Evolutionary conservation across 805 yeast genomes (phyloP), one percentile per base, ranked within the genome.

Genomic region (Ogataea degrootiae): DNA sequence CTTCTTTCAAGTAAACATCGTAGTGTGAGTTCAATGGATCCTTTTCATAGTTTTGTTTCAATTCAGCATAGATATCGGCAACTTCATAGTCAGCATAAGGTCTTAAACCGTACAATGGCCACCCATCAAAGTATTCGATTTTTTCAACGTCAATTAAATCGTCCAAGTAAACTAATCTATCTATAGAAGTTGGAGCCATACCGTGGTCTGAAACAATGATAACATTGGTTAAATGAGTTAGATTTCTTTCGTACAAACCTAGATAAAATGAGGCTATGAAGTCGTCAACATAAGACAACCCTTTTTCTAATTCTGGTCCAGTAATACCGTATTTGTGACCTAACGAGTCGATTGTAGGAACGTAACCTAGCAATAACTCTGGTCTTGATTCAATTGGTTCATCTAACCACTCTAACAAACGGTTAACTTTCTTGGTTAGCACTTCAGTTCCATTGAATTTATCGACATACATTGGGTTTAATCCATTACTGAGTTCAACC

Each of bases 141-240:
- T 73, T 70, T 2, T 63, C 57, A 50, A 76, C 50, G 56, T 80
- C 81, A 11, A 88, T 66, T 16, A 87, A 51, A 53, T 89, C 94
- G 62, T 89, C 96, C 50, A 91, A 65, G 51, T 79, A 80, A 1
- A 90, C 67, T 11, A 87, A 63, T 50, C 96, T 69, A 12, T 82
- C 78, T 52, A 82, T 77, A 0, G 87, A 76, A 1, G 96, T 85
- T 6, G 96, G 92, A 0, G 95, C 84, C 96, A 89, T 90, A 11
- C 97, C 97, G 62, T 90, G 97, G 63, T 91, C 97, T 40, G 96
- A 87, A 4, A 91, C 85, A 39, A 91, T 69, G 0, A 92, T 67
- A 19, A 91, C 66, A 61, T 92, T 91, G 17, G 85, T 86, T 38
- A 88, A 73, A 21, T 80, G 73, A 0, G 75, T 67, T 49, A 89